Evolutionary conservation across 352 stramenopile species (phyloP).

Genomic region (Thraustochytrium striatum): DNA sequence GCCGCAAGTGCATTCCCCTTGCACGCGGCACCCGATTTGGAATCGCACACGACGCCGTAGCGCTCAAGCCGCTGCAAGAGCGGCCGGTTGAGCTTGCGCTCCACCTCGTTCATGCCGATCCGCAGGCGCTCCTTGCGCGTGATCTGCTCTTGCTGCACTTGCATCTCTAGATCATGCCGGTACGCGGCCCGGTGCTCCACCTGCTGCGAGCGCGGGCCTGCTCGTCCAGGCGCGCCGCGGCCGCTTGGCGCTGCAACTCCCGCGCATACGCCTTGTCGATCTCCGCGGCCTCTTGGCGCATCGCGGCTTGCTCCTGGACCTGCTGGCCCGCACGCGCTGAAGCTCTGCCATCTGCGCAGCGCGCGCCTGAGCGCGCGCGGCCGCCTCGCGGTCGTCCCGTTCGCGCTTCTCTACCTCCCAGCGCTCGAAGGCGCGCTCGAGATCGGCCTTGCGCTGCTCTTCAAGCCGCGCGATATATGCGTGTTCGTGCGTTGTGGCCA

Average conservation of each 20-base stretch:
- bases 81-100: slow-evolving; percentile 15
- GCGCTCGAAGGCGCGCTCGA: slow-evolving; percentile 19
- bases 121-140: slow-evolving; percentile 25
- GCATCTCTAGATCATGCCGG: neutral
- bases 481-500: slow-evolving; percentile 11
- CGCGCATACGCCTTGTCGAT: neutral
- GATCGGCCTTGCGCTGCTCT: neutral
- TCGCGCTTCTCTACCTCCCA: slow-evolving; percentile 12
- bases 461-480: neutral
- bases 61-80: neutral
- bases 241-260: neutral
- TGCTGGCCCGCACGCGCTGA: neutral
- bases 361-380: neutral
- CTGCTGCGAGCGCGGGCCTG: neutral
- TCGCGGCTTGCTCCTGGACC: neutral
- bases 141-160: slow-evolving; percentile 16
- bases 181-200: neutral
- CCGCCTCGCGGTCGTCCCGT: neutral
- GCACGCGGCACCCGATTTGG: too few relatives aligned
- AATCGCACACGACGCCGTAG: too few relatives aligned
- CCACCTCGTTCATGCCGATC: slow-evolving; percentile 41
- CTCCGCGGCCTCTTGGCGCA: neutral
- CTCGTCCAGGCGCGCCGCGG: neutral
- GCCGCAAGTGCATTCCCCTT: too few relatives aligned
- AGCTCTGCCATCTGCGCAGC: neutral